A percentile compares a stretch with the other conserved stretches of the same genome.
These are phyloP conservation scores for Cyclaneusma minus DNA, from an alignment of 2,329 filamentous ascomycete genomes.

Conservation along the genomic window DNA sequence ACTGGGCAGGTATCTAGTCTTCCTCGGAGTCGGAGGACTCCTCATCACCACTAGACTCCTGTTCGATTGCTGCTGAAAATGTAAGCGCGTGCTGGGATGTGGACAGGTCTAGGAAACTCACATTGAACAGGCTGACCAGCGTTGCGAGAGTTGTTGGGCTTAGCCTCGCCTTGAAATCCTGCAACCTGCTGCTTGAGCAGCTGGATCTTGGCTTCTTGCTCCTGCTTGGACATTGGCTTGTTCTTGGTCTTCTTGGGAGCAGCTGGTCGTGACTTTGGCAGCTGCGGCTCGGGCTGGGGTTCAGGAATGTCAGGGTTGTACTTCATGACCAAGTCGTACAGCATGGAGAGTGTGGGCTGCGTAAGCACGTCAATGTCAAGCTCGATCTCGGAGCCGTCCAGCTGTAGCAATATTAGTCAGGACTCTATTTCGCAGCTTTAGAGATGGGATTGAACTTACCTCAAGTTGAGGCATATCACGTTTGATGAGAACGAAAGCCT, in stretches of 20 bases:
- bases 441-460: conserved; percentile 22
- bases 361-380: conserved; percentile 43
- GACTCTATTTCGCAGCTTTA: conserved; percentile 7
- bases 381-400: conserved; percentile 41
- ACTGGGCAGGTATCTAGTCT: conserved; percentile 13
- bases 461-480: conserved; percentile 62
- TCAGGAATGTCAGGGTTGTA: conserved; percentile 33
- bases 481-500: conserved; percentile 81
- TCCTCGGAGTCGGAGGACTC: conserved; percentile 35
- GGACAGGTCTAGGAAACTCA: not conserved
- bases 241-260: conserved; percentile 51
- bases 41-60: conserved; percentile 35
- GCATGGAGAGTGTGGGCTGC: conserved; percentile 34
- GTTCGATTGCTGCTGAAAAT: conserved; percentile 17
- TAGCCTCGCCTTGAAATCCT: conserved; percentile 26
- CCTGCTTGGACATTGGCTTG: conserved; percentile 60
- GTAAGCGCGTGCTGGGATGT: conserved; percentile 9
- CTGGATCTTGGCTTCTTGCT: conserved; percentile 53
- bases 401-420: conserved; percentile 12
- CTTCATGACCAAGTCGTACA: conserved; percentile 34
- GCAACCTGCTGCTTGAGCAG: conserved; percentile 44
- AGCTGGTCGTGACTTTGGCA: conserved; percentile 9
- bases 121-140: not conserved
- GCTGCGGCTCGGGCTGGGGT: conserved; percentile 20
- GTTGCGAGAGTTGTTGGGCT: conserved; percentile 15